Conservation (phyloP, 768 basidiomycete species). For the Termitomyces heimii region DNA sequence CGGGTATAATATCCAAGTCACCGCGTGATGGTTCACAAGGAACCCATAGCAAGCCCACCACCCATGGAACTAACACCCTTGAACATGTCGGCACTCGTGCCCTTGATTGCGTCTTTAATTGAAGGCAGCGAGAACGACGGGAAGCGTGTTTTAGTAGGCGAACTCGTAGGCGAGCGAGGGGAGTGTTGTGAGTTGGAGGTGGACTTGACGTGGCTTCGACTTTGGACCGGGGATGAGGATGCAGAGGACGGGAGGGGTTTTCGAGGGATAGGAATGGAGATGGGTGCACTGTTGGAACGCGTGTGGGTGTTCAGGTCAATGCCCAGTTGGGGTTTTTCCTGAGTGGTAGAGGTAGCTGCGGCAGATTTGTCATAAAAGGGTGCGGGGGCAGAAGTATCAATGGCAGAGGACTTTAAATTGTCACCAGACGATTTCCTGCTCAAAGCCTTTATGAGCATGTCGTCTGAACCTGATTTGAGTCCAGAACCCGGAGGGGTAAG, state of each 20-base stretch:
- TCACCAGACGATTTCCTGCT: slow-evolving; percentile 9
- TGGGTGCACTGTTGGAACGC: background rate
- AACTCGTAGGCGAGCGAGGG: background rate
- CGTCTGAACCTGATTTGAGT: slow-evolving; percentile 7
- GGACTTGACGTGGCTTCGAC: background rate
- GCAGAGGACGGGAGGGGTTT: background rate
- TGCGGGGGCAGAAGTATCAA: background rate
- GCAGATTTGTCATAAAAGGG: background rate
- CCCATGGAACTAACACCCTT: slow-evolving; percentile 14
- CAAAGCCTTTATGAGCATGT: slow-evolving; percentile 10
- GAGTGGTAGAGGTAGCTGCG: background rate
- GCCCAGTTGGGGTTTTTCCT: background rate
- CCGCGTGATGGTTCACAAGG: background rate
- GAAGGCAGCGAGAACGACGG: slow-evolving; percentile 12
- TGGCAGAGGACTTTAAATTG: background rate
- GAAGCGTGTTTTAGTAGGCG: slow-evolving; percentile 5
- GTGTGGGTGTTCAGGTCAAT: background rate
- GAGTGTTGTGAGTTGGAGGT: background rate
- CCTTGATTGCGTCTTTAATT: slow-evolving; percentile 13
- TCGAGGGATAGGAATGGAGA: background rate
- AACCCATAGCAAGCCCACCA: slow-evolving; percentile 6
- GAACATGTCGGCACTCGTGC: slow-evolving; percentile 12
- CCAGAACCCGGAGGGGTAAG: slow-evolving; percentile 5
- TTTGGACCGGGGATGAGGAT: background rate
- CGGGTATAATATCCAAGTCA: background rate